These are phyloP conservation scores for Gossypium gossypioides DNA, from an alignment of 441 rosid species.

Conservation along the genomic window DNA sequence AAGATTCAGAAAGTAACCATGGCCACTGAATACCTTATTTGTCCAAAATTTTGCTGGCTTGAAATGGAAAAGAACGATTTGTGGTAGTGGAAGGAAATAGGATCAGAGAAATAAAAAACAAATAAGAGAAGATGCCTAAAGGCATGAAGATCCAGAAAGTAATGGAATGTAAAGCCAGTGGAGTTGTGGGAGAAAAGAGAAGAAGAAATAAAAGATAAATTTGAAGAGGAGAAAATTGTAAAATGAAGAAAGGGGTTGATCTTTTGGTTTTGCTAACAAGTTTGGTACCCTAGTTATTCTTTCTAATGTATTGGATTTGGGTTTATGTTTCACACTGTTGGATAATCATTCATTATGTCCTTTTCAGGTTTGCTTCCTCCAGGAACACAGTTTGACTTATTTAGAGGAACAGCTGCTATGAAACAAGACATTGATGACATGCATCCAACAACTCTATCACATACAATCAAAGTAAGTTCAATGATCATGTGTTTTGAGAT, in stretches of 20 bases:
- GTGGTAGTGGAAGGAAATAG: not conserved
- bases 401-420: constrained; percentile 97
- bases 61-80: not conserved
- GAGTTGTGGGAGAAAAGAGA: not conserved
- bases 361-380: constrained; percentile 87
- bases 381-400: constrained; percentile 97
- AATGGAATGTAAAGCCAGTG: not conserved
- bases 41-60: not conserved
- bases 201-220: not conserved
- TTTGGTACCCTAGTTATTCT: not conserved
- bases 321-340: not conserved
- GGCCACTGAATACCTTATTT: not conserved
- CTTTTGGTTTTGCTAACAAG: not conserved
- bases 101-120: not conserved
- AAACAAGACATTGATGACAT: constrained; percentile 95
- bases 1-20: not conserved
- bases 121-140: not conserved
- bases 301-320: not conserved
- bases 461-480: constrained; percentile 67
- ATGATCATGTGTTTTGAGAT: not conserved
- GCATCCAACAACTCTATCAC: constrained; percentile 70
- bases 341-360: not conserved
- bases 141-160: not conserved
- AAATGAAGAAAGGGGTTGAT: not conserved
- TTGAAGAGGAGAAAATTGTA: not conserved